Conservation (phyloP, 1,139 yeast genomes). For the Meyerozyma athensensis region DNA sequence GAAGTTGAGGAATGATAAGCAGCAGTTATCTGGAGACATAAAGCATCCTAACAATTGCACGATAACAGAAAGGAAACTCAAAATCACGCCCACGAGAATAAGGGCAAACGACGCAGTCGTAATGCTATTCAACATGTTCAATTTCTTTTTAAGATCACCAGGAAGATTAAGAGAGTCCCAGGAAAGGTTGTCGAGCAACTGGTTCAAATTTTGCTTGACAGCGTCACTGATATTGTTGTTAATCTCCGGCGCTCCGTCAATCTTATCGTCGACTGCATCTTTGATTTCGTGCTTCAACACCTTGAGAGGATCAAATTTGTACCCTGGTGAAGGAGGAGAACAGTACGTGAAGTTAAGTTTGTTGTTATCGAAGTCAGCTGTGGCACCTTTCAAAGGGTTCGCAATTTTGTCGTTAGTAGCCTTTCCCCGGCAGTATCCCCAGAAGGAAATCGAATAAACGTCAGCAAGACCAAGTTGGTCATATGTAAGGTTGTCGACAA, state of each 20-base stretch:
- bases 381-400: constrained; percentile 5
- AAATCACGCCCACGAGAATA: constrained; percentile 19
- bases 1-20: constrained; percentile 39
- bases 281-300: constrained; percentile 42
- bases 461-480: constrained; percentile 50
- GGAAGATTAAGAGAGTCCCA: constrained; percentile 34
- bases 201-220: constrained; percentile 23
- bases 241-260: constrained; percentile 20
- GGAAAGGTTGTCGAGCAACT: constrained; percentile 26
- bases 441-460: constrained; percentile 59
- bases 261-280: constrained; percentile 21
- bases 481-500: constrained; percentile 8
- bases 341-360: constrained; percentile 51
- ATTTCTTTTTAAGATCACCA: constrained; percentile 28
- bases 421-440: constrained; percentile 71
- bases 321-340: constrained; percentile 45
- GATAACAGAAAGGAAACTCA: constrained; percentile 35
- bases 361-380: constrained; percentile 24
- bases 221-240: constrained; percentile 14
- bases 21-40: constrained; percentile 34
- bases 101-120: constrained; percentile 26
- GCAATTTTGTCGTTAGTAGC: constrained; percentile 12
- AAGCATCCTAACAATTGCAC: constrained; percentile 30
- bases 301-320: constrained; percentile 47
- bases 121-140: constrained; percentile 28